Evolutionary conservation across 306 rosid genomes (phyloP), one percentile per base, ranked within the genome.

Genomic region (Lathyrus sativus): DNA sequence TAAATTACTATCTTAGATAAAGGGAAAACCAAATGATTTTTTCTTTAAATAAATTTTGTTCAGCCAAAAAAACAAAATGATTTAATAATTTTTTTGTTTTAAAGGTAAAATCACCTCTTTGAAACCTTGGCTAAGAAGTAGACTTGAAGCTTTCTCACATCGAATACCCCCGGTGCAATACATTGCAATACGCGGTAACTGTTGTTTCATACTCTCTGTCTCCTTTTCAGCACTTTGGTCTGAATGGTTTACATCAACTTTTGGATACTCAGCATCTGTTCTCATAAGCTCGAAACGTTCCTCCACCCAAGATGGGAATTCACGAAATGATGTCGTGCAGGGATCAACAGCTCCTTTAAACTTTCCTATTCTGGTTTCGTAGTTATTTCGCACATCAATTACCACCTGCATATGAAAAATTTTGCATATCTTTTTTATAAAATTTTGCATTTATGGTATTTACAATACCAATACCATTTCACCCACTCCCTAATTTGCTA

Each of bases 111-210:
- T 82, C 67, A 88, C 98, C 97, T 93, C 97, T 79, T 88, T 71
- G 65, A 93, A 93, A 80, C 97, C 98, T 82, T 86, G 79, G 66
- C 84, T 78, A 58, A 93, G 98, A 57, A 93, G 96, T 62, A 83
- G 83, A 79, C 98, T 93, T 43, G 97, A 74, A 69, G 98, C 98
- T 85, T 93, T 93, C 84, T 93, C 98, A 65, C 98, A 93, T 60
- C 98, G 87, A 70, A 93, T 93, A 62, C 97, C 98, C 76, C 97
- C 98, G 0, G 98, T 93, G 84, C 97, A 93, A 82, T 90, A 93
- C 98, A 93, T 93, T 53, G 98, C 98, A 71, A 93, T 88, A 19
- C 90, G 88, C 1, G 91, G 90, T 81, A 82, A 57, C 58, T 71
- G 67, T 53, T 76, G 71, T 65, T 82, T 76, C 17, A 78, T 65